A percentile compares a stretch with the other conserved stretches of the same genome.
Evolutionary conservation across 2,329 filamentous ascomycete species (phyloP).

Genomic region (Beauveria pseudobassiana): DNA sequence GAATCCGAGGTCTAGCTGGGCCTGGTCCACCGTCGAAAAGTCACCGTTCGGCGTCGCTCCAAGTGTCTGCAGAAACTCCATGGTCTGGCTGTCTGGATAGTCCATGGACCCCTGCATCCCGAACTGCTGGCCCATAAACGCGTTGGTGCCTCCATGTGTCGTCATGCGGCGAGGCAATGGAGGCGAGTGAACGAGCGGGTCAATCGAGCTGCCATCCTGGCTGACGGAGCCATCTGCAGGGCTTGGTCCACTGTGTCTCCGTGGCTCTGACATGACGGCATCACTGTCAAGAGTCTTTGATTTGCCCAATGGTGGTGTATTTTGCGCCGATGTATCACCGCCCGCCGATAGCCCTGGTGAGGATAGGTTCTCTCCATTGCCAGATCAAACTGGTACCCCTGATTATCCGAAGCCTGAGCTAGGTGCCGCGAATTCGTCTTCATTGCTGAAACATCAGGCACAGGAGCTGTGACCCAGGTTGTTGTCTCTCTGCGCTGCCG

Average conservation of each 20-base stretch:
- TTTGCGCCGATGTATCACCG: conserved; percentile 30
- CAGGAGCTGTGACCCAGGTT: conserved; percentile 21
- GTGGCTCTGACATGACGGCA: conserved; percentile 23
- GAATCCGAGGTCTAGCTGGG: conserved; percentile 57
- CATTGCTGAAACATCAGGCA: conserved; percentile 19
- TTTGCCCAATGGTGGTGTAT: conserved; percentile 32
- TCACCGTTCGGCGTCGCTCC: conserved; percentile 25
- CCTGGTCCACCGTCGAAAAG: conserved; percentile 30
- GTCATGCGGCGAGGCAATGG: conserved; percentile 29
- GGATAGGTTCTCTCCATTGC: conserved; percentile 31
- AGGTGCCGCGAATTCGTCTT: conserved; percentile 18
- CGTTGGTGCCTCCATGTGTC: conserved; percentile 23
- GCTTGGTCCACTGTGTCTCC: conserved; percentile 23
- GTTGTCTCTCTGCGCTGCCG: conserved; percentile 22
- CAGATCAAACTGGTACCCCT: conserved; percentile 25
- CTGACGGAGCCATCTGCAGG: conserved; percentile 22
- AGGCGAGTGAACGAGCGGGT: conserved; percentile 41
- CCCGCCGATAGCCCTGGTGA: conserved; percentile 32
- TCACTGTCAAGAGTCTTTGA: conserved; percentile 29
- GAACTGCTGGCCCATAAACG: conserved; percentile 27
- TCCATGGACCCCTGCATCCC: conserved; percentile 28
- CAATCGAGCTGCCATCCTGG: conserved; percentile 24
- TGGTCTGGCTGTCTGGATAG: conserved; percentile 40
- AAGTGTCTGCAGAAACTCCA: conserved; percentile 45
- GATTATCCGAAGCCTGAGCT: conserved; percentile 16